Evolutionary conservation across 2,329 filamentous ascomycete genomes (phyloP).

Genomic region (Zymoseptoria passerinii): DNA sequence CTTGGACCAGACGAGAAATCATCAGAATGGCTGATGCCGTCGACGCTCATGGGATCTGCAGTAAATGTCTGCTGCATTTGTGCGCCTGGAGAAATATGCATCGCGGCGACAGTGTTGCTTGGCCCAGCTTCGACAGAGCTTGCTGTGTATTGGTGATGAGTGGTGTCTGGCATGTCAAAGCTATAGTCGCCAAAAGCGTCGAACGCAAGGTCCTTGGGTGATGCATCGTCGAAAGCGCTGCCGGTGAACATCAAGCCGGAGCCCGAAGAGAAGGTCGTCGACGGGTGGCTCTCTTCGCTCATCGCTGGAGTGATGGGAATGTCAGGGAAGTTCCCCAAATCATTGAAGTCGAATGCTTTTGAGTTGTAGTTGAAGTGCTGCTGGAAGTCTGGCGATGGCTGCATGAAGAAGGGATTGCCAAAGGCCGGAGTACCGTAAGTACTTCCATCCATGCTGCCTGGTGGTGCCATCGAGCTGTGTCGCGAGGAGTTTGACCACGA

Average conservation of each 20-base stretch:
- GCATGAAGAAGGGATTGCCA: constrained; percentile 22
- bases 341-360: constrained; percentile 27
- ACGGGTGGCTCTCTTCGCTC: constrained; percentile 27
- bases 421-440: constrained; percentile 22
- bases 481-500: constrained; percentile 26
- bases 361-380: constrained; percentile 30
- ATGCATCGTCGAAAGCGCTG: constrained; percentile 36
- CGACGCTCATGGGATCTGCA: constrained; percentile 46
- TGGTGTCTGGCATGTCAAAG: constrained; percentile 9
- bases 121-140: constrained; percentile 17
- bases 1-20: constrained; percentile 43
- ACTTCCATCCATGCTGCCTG: constrained; percentile 25
- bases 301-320: constrained; percentile 29
- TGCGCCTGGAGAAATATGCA: constrained; percentile 60
- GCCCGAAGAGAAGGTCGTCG: constrained; percentile 29
- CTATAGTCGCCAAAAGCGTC: constrained; percentile 51
- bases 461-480: constrained; percentile 26
- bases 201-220: constrained; percentile 48
- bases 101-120: constrained; percentile 20
- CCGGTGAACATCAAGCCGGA: constrained; percentile 33
- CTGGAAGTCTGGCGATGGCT: constrained; percentile 27
- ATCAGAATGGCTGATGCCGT: constrained; percentile 39
- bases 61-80: constrained; percentile 55
- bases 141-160: constrained; percentile 28
- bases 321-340: constrained; percentile 20